Evolutionary conservation across 257 asterid species (phyloP).

Genomic region (Nicotiana noctiflora): DNA sequence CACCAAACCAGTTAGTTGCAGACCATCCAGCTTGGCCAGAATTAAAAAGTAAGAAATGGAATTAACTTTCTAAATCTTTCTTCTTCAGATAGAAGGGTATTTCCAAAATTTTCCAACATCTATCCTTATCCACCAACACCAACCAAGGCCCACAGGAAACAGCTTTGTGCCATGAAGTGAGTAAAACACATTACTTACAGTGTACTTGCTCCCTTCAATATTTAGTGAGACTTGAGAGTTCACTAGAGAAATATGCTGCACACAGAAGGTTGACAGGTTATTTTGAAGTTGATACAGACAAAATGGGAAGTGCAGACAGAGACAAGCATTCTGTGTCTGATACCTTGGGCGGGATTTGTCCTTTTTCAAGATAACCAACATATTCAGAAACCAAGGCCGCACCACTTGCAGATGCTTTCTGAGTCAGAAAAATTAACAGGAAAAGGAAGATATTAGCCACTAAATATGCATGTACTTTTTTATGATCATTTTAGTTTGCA

Average conservation of each 20-base stretch:
- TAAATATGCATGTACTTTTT: too few species aligned
- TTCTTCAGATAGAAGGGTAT: background rate
- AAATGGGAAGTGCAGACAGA: constrained; percentile 4
- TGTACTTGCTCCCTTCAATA: constrained; percentile 99
- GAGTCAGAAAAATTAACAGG: constrained; percentile 14
- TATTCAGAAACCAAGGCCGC: constrained; percentile 94
- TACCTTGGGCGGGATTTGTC: constrained; percentile 99
- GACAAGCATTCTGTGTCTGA: background rate
- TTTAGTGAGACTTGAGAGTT: constrained; percentile 89
- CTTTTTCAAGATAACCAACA: constrained; percentile 97
- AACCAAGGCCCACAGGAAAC: background rate
- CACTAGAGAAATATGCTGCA: constrained; percentile 97
- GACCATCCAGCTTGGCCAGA: background rate
- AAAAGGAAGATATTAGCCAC: background rate
- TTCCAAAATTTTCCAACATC: constrained; percentile 28
- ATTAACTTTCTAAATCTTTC: constrained; percentile 11
- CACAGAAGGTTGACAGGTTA: constrained; percentile 14
- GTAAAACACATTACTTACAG: constrained; percentile 45
- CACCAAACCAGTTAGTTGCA: background rate
- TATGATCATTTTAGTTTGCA: background rate
- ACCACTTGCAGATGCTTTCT: constrained; percentile 99
- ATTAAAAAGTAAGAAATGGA: background rate
- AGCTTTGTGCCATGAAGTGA: background rate
- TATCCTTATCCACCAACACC: background rate
- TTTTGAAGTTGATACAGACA: constrained; percentile 16